Evolutionary conservation across 345 rosid species (phyloP), one percentile per base, ranked within the genome.

Genomic region (Bretschneidera sinensis): DNA sequence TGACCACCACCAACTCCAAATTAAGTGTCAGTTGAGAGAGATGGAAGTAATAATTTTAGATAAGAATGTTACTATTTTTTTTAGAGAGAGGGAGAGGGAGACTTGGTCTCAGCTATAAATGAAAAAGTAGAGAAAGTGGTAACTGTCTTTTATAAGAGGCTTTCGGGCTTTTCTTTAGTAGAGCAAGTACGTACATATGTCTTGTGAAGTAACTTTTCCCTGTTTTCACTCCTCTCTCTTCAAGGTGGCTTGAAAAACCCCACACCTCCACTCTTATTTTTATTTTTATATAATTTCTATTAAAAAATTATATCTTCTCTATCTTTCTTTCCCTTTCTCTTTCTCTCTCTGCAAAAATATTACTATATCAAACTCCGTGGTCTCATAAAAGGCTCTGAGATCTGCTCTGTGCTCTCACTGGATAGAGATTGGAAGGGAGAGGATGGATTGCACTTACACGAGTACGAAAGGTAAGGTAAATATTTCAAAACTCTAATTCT

Each of bases 401-500:
- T 80, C 72, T 74, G 55, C 71, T 69, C 62, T 59, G 39, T 68
- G 50, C 21, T 21, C 25, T 25, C 48, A 62, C 54, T 50, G 17
- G 74, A 59, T 76, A 71, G 72, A 65, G 75, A 58, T 71, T 39
- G 63, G 71, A 68, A 65, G 73, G 53, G 72, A 48, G 43, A 57
- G 45, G 9, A 39, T 53, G 60, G 54, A 51, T 23, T 24, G 57
- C 49, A 39, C 5, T 28, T 48, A 13, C 52, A 17, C 52, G 22
- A 24, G 6, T 22, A n/a, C n/a, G n/a, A n/a, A 23, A 52, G 76
- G 71, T 66, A 61, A 65, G 45, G 15, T 14, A 39, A 64, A 43
- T 20, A 24, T 21, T 47, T 64, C 10, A 43, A 60, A 79, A 71
- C 83, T 75, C 81, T 79, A 66, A 67, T 70, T 51, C 62, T 61